Evolutionary conservation across 768 basidiomycete genomes (phyloP), one percentile per base, ranked within the genome.

Genomic region (Megacollybia marginata): DNA sequence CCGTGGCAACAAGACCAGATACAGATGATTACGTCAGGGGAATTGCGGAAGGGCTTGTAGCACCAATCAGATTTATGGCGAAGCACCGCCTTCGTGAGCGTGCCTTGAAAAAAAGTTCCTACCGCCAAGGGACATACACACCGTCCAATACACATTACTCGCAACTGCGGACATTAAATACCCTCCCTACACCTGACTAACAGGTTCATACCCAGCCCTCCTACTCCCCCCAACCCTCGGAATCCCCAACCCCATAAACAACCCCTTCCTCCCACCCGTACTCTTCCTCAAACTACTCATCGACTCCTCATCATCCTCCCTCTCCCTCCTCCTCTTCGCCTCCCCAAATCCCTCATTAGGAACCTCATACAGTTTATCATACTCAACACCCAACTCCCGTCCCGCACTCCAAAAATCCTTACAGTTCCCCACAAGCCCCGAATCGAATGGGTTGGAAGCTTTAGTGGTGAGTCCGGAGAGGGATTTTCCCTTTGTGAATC

Each of bases 321-420:
- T 67, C 61, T 76, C 73, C 57, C 74, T 72, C 62, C 73, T 70
- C 62, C 63, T 69, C 69, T 85, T 83, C 55, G 83, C 88, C 65
- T 88, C 87, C 47, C 67, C 65, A 62, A 92, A 92, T 11, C 92
- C 93, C 61, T 93, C 92, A 2, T 71, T 54, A 5, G 94, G 93
- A 20, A 98, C 81, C 66, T 93, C 91, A 68, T 94, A 95, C 63
- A 96, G 63, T 56, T 74, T 72, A 48, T 90, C 88, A 68, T 96
- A 99, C 63, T 94, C 85, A 43, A 99, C 88, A 2, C 90, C 91
- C 20, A 95, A 69, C 65, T 91, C 88, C 52, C 74, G 73, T 19
- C 93, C 91, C 49, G 78, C 78, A 45, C 82, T 81, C 95, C 95
- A 99, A 66, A 99, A 98, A 70, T 99, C 95, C 58, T 78, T 81